These are phyloP conservation scores for Monocercomonoides exilis DNA, from an alignment of 78 protist species.

Conservation along the genomic window DNA sequence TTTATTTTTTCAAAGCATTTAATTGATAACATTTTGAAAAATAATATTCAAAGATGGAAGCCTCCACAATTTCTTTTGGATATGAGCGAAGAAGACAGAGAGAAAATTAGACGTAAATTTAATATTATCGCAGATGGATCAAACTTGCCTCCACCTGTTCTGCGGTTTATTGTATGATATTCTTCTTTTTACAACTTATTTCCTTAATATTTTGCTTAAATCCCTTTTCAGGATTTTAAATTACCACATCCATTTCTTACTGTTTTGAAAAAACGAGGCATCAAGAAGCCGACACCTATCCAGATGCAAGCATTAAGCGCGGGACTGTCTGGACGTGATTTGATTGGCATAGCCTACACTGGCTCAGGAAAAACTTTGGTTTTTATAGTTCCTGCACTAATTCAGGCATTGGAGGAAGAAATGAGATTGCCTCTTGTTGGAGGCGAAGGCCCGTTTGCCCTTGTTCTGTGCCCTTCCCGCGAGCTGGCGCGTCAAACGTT, in stretches of 20 bases:
- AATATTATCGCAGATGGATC: background rate
- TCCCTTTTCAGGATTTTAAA: slow-evolving; percentile 74
- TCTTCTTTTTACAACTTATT: no score
- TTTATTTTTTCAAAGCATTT: background rate
- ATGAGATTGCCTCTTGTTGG: slow-evolving; percentile 42
- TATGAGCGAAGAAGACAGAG: background rate
- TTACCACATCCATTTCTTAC: slow-evolving; percentile 67
- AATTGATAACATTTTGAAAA: background rate
- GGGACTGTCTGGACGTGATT: slow-evolving; percentile 74
- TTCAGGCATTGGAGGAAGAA: slow-evolving; percentile 73
- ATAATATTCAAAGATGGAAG: background rate
- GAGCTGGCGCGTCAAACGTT: slow-evolving; percentile 88
- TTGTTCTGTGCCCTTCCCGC: slow-evolving; percentile 77
- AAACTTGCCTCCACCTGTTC: background rate
- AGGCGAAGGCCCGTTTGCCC: slow-evolving; percentile 89
- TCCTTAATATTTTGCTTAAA: no score
- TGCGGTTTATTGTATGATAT: no score
- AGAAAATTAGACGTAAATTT: background rate
- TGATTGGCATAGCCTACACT: slow-evolving; percentile 95
- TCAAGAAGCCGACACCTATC: slow-evolving; percentile 85
- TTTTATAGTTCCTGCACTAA: slow-evolving; percentile 78
- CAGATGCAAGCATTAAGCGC: slow-evolving; percentile 80
- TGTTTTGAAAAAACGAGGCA: slow-evolving; percentile 47
- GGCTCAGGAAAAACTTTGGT: slow-evolving; percentile 93
- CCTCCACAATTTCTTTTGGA: background rate